phyloP scores from a whole-genome alignment of 306 rosid genomes.

The Medicago arabica region DNA sequence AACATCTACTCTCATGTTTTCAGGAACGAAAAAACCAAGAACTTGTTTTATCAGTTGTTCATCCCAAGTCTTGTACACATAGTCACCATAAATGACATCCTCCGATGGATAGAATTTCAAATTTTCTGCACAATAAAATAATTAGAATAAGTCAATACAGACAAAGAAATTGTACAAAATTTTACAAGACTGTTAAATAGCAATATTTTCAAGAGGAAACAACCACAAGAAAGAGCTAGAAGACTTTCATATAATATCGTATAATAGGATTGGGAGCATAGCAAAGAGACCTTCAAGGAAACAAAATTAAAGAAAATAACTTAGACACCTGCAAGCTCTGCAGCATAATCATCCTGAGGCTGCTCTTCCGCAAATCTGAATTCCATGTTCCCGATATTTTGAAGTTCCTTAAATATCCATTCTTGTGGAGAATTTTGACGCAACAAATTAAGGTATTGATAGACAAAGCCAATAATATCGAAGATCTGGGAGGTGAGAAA shows the following conservation, averaged over 20 bases:
- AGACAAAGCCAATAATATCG: conserved; percentile 80
- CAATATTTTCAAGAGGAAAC: conserved; percentile 21
- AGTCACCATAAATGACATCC: conserved; percentile 88
- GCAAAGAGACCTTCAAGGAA: neutral
- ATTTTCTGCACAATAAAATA: conserved; percentile 67
- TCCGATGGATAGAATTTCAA: conserved; percentile 72
- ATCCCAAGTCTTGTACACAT: conserved; percentile 83
- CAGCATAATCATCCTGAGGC: conserved; percentile 97
- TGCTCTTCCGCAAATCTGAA: conserved; percentile 96
- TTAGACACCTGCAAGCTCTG: conserved; percentile 84
- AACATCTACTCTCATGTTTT: conserved; percentile 92
- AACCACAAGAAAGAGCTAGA: conserved; percentile 19
- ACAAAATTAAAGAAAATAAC: conserved; percentile 35
- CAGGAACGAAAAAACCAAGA: conserved; percentile 83
- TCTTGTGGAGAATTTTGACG: conserved; percentile 78
- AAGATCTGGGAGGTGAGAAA: conserved; percentile 59
- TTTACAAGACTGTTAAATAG: conserved; percentile 21
- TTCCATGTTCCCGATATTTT: conserved; percentile 92
- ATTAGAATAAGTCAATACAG: conserved; percentile 18
- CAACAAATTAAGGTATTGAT: conserved; percentile 83
- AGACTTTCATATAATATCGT: conserved; percentile 6
- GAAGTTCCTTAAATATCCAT: conserved; percentile 97
- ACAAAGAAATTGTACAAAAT: conserved; percentile 27
- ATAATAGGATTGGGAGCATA: conserved; percentile 37
- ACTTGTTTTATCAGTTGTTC: conserved; percentile 65